Evolutionary conservation across 2,329 filamentous ascomycete species (phyloP).

Genomic region (Lachnellula willkommii): DNA sequence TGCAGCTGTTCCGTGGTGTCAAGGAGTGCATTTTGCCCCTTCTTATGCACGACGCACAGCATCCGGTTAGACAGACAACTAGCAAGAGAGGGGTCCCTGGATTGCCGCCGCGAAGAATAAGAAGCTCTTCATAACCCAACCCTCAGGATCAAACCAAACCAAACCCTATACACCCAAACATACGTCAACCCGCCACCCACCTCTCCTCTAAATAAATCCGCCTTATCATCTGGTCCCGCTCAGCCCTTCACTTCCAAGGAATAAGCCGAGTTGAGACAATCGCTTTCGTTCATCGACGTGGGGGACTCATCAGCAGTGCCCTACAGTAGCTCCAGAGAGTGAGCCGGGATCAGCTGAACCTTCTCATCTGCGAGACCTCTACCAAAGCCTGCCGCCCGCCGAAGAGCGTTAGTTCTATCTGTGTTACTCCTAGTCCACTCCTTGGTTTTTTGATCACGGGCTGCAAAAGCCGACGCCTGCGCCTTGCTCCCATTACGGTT

Average conservation of each 20-base stretch:
- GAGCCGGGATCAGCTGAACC: constrained; percentile 14
- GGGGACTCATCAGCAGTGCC: constrained; percentile 1
- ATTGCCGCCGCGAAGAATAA: constrained; percentile 12
- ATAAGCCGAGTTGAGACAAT: constrained; percentile 25
- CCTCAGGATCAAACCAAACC: not conserved
- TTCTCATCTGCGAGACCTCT: not conserved
- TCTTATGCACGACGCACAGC: constrained; percentile 22
- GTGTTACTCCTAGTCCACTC: not conserved
- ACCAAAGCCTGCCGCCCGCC: not conserved
- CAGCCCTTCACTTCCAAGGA: not conserved
- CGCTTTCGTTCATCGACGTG: constrained; percentile 4
- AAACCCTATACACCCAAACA: not conserved
- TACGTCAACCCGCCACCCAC: not conserved
- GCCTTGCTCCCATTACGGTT: not conserved
- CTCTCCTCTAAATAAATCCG: not conserved
- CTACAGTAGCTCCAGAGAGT: not conserved
- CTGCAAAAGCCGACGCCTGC: constrained; percentile 1
- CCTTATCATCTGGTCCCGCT: not conserved
- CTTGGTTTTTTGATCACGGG: too few species aligned
- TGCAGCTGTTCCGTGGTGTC: not conserved
- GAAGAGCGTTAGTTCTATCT: constrained; percentile 1
- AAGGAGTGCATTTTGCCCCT: not conserved
- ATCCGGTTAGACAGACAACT: constrained; percentile 14
- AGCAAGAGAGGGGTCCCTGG: not conserved
- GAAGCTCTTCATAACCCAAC: constrained; percentile 13